Conservation (phyloP, 495 filamentous ascomycete genomes). For the Staphylotrichum tortipilum region DNA sequence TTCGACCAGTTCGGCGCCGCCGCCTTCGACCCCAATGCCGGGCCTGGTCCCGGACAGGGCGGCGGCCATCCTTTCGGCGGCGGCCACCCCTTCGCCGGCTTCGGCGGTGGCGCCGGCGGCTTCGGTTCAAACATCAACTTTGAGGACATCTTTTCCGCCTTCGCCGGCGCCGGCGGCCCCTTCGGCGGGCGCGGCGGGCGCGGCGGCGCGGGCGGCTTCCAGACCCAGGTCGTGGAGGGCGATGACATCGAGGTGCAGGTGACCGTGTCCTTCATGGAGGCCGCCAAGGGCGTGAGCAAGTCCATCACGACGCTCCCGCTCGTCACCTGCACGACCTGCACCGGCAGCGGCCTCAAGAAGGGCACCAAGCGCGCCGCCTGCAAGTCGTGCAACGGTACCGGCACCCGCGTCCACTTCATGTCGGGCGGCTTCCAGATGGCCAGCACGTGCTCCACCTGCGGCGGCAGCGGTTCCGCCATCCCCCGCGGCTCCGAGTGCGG, state of each 20-base stretch:
- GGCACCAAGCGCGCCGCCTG: constrained; percentile 66
- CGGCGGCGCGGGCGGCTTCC: constrained; percentile 50
- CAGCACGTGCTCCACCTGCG: constrained; percentile 74
- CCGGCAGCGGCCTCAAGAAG: constrained; percentile 73
- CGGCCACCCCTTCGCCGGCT: constrained; percentile 46
- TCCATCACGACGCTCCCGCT: constrained; percentile 71
- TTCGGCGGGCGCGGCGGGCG: constrained; percentile 43
- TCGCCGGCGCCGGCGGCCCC: constrained; percentile 54
- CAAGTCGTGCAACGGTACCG: constrained; percentile 74
- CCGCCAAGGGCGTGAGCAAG: constrained; percentile 77
- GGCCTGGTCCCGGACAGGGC: constrained; percentile 56
- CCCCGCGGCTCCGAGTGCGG: constrained; percentile 73
- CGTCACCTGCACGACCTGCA: constrained; percentile 69
- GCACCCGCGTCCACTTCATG: constrained; percentile 78
- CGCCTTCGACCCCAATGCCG: constrained; percentile 72
- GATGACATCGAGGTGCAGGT: constrained; percentile 92
- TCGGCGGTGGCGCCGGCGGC: constrained; percentile 48
- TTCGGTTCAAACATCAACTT: constrained; percentile 83
- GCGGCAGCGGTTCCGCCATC: constrained; percentile 60
- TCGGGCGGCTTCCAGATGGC: constrained; percentile 92
- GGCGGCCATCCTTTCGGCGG: constrained; percentile 59
- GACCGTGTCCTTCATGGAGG: constrained; percentile 90
- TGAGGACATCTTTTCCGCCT: constrained; percentile 88
- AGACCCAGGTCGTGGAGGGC: constrained; percentile 69
- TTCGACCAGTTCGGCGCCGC: constrained; percentile 86